Evolutionary conservation across 768 basidiomycete species (phyloP), one percentile per base, ranked within the genome.

Genomic region (Rhizopogon salebrosus): DNA sequence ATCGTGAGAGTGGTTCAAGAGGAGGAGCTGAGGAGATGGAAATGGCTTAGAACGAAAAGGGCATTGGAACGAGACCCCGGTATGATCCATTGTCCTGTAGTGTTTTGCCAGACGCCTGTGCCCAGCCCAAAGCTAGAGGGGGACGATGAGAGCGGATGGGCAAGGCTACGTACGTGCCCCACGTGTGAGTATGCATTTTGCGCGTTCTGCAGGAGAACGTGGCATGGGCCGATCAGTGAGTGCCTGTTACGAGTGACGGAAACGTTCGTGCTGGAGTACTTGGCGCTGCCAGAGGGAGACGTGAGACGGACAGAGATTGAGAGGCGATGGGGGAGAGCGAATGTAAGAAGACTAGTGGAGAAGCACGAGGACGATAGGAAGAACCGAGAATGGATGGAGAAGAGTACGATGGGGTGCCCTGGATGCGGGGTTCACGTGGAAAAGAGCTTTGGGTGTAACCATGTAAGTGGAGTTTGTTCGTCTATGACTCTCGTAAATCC

Each of bases 371-470:
- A 95, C 65, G 90, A 92, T 29, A 76, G 81, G 64, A 78, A 81
- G 57, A 93, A 89, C 67, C 76, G 74, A 58, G 71, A 79, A 59
- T 95, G 89, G 89, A 72, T 95, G 24, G 75, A 82, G 26, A 63
- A 71, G 31, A 81, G 79, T 38, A 89, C 92, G 10, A 85, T 77
- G 68, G 72, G 74, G 18, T 90, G 89, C 63, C 88, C 92, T 4
- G 83, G 83, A 5, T 95, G 93, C 69, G 59, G 70, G 5, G 77
- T 89, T 13, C 74, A 79, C 54, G 85, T 93, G 10, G 87, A 90
- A 70, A 90, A 91, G 70, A 79, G 75, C 16, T 59, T 77, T 54
- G 92, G 92, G 2, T 95, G 93, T 70, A 95, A 95, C 67, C 93
- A 95, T 70, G 92, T 92, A 72, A 56, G 85, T 72, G 40, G 42